Evolutionary conservation across 805 yeast species (phyloP), one percentile per base, ranked within the genome.

Genomic region (Starmerella geochares): DNA sequence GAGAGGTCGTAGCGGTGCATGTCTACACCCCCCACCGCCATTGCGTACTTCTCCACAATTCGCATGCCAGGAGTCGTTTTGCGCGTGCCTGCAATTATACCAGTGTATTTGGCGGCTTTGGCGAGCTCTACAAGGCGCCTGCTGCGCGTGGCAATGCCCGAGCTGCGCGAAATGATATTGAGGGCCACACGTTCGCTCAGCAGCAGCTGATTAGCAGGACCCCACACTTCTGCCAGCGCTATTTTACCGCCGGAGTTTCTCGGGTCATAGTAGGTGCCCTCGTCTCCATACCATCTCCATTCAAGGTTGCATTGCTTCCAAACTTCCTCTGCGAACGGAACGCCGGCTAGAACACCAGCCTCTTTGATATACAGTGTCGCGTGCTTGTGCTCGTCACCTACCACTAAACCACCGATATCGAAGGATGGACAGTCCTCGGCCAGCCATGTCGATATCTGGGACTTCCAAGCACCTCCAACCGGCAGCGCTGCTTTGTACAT

Each of bases 1-100:
- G 92, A 81, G 50, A 88, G 75, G 63, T 90, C 96, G 62, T 86
- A 86, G 55, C 97, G 74, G 65, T 88, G 97, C 49, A 92, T 76
- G 63, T 88, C 97, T 49, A 86, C 83, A 3, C 96, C 96, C 28
- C 96, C 97, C 9, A 88, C 94, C 28, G 86, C 69, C 97, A 88
- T 90, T 21, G 95, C 82, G 67, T 88, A 88, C 65, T 88, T 88
- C 63, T 88, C 97, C 51, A 90, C 68, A 38, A 81, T 71, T 61
- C 97, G 77, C 54, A 88, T 74, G 0, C 97, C 97, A 0, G 97
- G 97, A 0, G 97, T 90, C n/a, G 96, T 90, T 67, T 88, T 88
- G 63, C 97, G 77, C 1, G 97, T 88, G 6, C 96, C 97, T 0
- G 97, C 96, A 63, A 88, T 86, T 21, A 81, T 74, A 0, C 97